Evolutionary conservation across 345 rosid genomes (phyloP), one percentile per base, ranked within the genome.

Genomic region (Conringia planisiliqua): DNA sequence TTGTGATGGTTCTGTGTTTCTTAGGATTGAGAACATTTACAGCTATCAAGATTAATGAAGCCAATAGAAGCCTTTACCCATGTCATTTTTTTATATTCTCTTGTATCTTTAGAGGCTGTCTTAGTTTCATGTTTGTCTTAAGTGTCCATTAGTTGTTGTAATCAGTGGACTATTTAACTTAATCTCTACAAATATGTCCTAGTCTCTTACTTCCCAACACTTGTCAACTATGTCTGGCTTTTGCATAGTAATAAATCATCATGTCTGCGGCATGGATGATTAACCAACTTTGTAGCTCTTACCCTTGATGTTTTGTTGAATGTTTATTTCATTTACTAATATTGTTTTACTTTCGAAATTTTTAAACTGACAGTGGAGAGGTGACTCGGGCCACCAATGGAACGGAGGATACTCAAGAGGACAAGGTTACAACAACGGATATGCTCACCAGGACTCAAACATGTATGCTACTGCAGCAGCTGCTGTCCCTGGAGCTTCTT

Each of bases 401-500:
- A 87, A 87, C 14, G 96, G 96, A 47, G 86, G 80, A 66, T 83
- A 90, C 75, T 75, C 84, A 26, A 86, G 94, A 66, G 93, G 89
- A 63, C 90, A 87, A 74, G 88, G 86, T 18, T 89, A 84, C 59
- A 80, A 83, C 48, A 83, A 78, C 0, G 91, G 96, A 57, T 83
- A 89, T 68, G 80, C 84, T 35, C 73, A 62, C 44, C 89, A 85
- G 60, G 89, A 85, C 64, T 76, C 80, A 35, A 76, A 64, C 80
- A 70, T 76, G 75, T 83, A 85, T 7, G 72, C 77, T 84, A 80
- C 87, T 59, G 82, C 82, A 48, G 86, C 87, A 0, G 86, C 92
- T 48, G 90, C 85, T 10, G 87, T 91, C 70, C 89, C 90, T 0
- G 92, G 96, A 32, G 85, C 87, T 70, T 90, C 92, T 59, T 93